These are phyloP conservation scores for Sporothrix curviconia DNA, from an alignment of 2,329 filamentous ascomycete genomes.

Conservation along the genomic window DNA sequence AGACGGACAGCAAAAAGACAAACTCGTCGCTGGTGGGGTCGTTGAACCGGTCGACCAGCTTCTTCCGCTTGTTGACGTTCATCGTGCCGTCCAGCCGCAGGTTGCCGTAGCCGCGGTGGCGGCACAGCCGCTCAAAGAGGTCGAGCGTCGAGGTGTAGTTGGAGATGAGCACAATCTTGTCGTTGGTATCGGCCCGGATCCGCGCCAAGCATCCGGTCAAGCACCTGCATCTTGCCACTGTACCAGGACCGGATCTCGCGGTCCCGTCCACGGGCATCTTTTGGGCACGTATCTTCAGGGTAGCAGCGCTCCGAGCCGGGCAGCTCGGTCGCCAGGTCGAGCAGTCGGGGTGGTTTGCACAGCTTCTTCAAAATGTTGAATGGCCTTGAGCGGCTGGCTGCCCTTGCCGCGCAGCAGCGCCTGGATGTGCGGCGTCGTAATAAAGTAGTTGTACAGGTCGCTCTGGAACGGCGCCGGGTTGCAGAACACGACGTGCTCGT, in stretches of 20 bases:
- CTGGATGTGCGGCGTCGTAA: conserved; percentile 90
- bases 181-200: conserved; percentile 91
- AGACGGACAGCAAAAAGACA: conserved; percentile 88
- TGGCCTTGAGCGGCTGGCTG: conserved; percentile 92
- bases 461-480: conserved; percentile 88
- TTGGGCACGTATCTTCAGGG: conserved; percentile 85
- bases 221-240: conserved; percentile 94
- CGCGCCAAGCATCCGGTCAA: conserved; percentile 97
- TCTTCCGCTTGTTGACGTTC: conserved; percentile 95
- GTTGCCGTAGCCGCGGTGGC: conserved; percentile 73
- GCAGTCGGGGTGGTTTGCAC: conserved; percentile 93
- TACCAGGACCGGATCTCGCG: conserved; percentile 93
- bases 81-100: conserved; percentile 92
- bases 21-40: conserved; percentile 85
- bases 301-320: conserved; percentile 78
- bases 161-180: conserved; percentile 98
- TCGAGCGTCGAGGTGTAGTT: conserved; percentile 97
- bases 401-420: conserved; percentile 87
- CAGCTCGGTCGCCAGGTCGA: conserved; percentile 75
- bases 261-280: conserved; percentile 80
- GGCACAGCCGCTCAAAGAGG: conserved; percentile 86
- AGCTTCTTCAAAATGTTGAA: conserved; percentile 95
- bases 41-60: conserved; percentile 96
- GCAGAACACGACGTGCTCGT: conserved; percentile 98
- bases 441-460: conserved; percentile 93